Percentiles rank a stretch among this genome's conserved stretches.
phyloP scores from a whole-genome alignment of 306 rosid species.

The Vigna radiata region DNA sequence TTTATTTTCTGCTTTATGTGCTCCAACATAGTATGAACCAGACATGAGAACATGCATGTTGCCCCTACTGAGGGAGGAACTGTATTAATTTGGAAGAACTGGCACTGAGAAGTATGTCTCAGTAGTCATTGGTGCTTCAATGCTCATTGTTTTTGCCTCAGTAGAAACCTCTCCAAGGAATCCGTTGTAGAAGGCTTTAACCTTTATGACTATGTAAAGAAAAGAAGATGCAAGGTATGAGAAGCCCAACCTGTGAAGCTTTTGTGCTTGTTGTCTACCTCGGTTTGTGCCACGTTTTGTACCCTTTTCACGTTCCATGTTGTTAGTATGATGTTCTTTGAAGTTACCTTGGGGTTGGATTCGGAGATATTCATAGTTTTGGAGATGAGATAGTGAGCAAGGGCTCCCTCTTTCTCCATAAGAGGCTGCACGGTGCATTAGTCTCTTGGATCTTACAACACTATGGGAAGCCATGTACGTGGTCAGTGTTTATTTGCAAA shows the following conservation, averaged over 20 bases:
- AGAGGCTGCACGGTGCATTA: slow-evolving; percentile 39
- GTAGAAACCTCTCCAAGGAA: slow-evolving; percentile 53
- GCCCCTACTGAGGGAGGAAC: background rate
- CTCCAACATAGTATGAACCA: background rate
- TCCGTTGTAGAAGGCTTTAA: slow-evolving; percentile 59
- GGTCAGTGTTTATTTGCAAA: background rate
- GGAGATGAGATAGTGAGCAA: slow-evolving; percentile 34
- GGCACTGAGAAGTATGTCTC: slow-evolving; percentile 72
- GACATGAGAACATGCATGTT: slow-evolving; percentile 12
- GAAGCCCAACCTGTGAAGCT: slow-evolving; percentile 49
- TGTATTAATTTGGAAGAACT: slow-evolving; percentile 47
- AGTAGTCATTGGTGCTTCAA: slow-evolving; percentile 49
- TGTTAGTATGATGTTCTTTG: slow-evolving; percentile 10
- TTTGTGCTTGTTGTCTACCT: slow-evolving; percentile 43
- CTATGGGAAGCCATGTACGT: slow-evolving; percentile 49
- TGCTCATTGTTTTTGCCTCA: slow-evolving; percentile 39
- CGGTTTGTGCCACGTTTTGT: slow-evolving; percentile 37
- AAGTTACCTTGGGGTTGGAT: slow-evolving; percentile 37
- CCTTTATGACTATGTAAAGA: slow-evolving; percentile 56
- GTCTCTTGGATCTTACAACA: slow-evolving; percentile 33
- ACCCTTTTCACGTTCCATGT: slow-evolving; percentile 20
- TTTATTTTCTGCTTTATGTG: background rate
- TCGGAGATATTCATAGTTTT: slow-evolving; percentile 31
- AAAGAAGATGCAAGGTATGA: slow-evolving; percentile 62
- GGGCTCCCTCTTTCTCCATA: slow-evolving; percentile 39